Base-by-base conservation (phyloP, 2,329 filamentous ascomycete species). In the Paraphoma sp. region DNA sequence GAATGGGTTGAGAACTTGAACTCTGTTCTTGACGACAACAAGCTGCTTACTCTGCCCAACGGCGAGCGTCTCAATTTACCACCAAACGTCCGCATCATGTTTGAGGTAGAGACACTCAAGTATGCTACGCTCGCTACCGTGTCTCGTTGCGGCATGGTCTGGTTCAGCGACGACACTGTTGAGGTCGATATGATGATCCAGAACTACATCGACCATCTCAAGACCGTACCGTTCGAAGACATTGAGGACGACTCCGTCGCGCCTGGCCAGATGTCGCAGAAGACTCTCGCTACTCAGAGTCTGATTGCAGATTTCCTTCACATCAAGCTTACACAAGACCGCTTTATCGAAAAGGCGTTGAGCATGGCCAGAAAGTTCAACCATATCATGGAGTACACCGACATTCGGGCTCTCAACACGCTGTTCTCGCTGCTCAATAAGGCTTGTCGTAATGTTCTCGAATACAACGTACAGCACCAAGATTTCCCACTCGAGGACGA, bases 1-100 rank as follows among this genome's bases (percentile, higher is more conserved):
- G 96, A 98, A 77, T 99, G 95, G 95, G 95, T 99, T 64, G 95
- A 99, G 76, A 99, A 99, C 77, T 82, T 99, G 83, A 99, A 99
- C 87, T 96, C 92, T 84, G 96, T 99, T 54, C 86, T 99, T 42
- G 95, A 99, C 72, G 95, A 99, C 80, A 99, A 99, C 82, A 99
- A 98, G 77, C 83, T 99, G 42, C 86, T 99, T 31, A 99, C 95
- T 0, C 81, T 99, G 63, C 96, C 95, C 29, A 99, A 99, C 67
- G 95, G 95, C 79, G 95, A 99, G 79, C 94, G 95, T 82, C 88
- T 99, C 53, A 97, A 95, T 73, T 80, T 99, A 43, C 96, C 95
- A 4, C 73, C 90, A 2, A 99, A 99, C 71, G 95, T 99, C 28
- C 92, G 96, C 65, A 96, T 99, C 79, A 97, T 99, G 93, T 99